Evolutionary conservation across 2,329 filamentous ascomycete species (phyloP), one percentile per base, ranked within the genome.

Genomic region (Mycosphaerelloides madeirae): DNA sequence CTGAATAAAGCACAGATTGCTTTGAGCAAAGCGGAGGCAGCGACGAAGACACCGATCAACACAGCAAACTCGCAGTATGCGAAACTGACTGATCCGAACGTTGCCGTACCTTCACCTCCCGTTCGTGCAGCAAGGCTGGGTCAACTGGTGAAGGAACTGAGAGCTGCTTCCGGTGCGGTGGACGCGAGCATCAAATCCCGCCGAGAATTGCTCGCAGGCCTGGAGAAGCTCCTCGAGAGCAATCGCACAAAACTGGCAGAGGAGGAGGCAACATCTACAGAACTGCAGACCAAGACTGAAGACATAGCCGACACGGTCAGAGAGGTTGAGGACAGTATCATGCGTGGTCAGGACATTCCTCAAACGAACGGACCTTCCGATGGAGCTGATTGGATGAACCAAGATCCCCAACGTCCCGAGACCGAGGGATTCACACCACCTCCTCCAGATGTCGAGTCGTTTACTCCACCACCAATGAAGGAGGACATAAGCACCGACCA

Each of bases 61-160:
- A 78, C 79, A 11, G 89, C 91, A 34, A 84, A 86, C 53, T 74
- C 82, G 52, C 91, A 97, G 55, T 96, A 88, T 60, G 80, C 85
- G 39, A 95, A 91, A 65, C 76, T 94, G 61, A 85, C 83, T 43
- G 85, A 89, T 56, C 79, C 88, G 0, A 73, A 75, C 20, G 78
- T 77, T 0, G 73, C 79, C 1, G 72, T 84, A 1, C 88, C 91
- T 0, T 85, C 88, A 0, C 84, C 90, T 0, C 90, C 93, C 1
- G 90, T 98, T 15, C 87, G 95, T 61, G 93, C 93, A 2, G 91
- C 91, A 12, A 84, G 88, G 20, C 78, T 98, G 7, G 90, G 87
- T 53, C 85, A 87, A 2, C 75, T 98, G n/a, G 77, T 97, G 42
- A 96, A 93, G 71, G 85, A 83, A 6, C 77, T 98, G 14, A 87